Evolutionary conservation across 495 filamentous ascomycete species (phyloP).

Genomic region (Schizothecium vesticola): DNA sequence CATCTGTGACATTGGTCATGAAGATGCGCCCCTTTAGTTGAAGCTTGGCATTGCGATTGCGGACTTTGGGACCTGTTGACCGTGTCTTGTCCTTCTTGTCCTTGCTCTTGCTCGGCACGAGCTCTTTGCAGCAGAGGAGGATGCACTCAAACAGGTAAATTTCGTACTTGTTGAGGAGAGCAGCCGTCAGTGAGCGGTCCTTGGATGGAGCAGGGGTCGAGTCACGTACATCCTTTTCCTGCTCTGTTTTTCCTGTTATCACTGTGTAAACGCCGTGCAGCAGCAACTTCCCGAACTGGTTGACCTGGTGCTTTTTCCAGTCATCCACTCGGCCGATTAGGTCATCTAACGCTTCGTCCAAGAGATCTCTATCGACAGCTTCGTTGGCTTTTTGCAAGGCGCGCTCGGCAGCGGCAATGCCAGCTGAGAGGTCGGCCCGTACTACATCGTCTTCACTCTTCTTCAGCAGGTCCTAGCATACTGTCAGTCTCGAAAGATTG

Average conservation of each 20-base stretch:
- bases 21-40: conserved; percentile 97
- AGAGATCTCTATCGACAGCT: conserved; percentile 80
- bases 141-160: conserved; percentile 97
- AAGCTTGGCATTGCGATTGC: conserved; percentile 70
- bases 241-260: conserved; percentile 70
- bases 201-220: not conserved
- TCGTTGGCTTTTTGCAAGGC: conserved; percentile 80
- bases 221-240: conserved; percentile 72
- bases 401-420: conserved; percentile 69
- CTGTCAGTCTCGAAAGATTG: conserved; percentile 7
- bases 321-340: conserved; percentile 84
- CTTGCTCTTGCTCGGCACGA: conserved; percentile 80
- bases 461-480: conserved; percentile 72
- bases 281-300: conserved; percentile 83
- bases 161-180: conserved; percentile 63
- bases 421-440: conserved; percentile 62
- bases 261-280: conserved; percentile 92
- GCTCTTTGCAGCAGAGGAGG: conserved; percentile 94
- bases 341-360: conserved; percentile 73
- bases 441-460: conserved; percentile 66
- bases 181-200: not conserved
- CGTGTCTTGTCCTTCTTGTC: conserved; percentile 53
- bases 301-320: conserved; percentile 89
- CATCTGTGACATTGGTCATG: conserved; percentile 98
- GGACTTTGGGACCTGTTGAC: conserved; percentile 51